Base-by-base conservation (phyloP, 2,329 filamentous ascomycete genomes). In the Lasiodiplodia citricola region DNA sequence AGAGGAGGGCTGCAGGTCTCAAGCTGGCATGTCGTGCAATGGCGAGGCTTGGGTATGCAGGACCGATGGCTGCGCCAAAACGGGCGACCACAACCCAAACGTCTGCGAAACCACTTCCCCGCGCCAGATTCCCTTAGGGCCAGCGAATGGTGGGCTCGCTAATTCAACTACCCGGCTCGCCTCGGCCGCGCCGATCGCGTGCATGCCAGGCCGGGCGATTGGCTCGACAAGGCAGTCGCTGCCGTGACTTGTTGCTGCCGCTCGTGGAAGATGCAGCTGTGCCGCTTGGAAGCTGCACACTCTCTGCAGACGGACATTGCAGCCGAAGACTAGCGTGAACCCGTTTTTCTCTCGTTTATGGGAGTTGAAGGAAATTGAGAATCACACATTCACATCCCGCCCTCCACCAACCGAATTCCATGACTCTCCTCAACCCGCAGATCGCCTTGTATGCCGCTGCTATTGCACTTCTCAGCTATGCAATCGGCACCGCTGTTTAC, bases 401-500 rank as follows among this genome's bases (percentile, higher is more conserved):
- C 31, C 31, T 35, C 31, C 31, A 6, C 31, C 31, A 35, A 35
- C 31, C 31, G 31, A 31, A 31, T 18, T 18, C 23, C 35, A 56
- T 56, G 54, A 5, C 18, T n/a, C 4, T 35, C 18, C 18, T 56
- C 28, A 10, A 31, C 25, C n/a, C 28, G 28, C 52, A 28, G 18
- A 14, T 5, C 16, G 3, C 31, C 16, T 14, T 55, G 23, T 31
- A 28, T 18, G 6, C 13, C 14, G 52, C 16, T 3, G 10, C 41
- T 2, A 8, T 35, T 44, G 58, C 41, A 13, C 2, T 63, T 5
- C 23, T 44, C 13, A 13, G 28, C 38, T 51, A 63, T 51, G 38
- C 16, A 5, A n/a, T 51, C 10, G 11, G 37, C 18, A 13, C 47
- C 6, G 67, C 54, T 37, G 50, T 70, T 35, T 70, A 70, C 35